Conservation (phyloP, 202 grass and related monocot genomes). For the Miscanthus sacchariflorus region DNA sequence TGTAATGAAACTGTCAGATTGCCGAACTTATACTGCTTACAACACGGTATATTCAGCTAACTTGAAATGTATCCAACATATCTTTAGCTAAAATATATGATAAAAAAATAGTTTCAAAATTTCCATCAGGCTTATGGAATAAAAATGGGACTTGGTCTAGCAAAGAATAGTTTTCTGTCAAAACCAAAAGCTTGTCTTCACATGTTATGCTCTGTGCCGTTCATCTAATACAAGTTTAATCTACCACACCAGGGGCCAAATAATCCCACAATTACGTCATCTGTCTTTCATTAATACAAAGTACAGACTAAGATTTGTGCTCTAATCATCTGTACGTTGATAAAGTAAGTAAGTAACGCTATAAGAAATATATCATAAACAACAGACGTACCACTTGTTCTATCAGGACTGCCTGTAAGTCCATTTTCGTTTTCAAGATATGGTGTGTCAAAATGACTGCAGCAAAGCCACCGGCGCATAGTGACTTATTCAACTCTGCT, state of each 20-base stretch:
- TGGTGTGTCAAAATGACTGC: constrained; percentile 56
- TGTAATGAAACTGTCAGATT: background rate
- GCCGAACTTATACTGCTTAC: background rate
- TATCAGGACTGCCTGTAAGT: constrained; percentile 50
- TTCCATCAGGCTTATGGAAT: background rate
- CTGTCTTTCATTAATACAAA: background rate
- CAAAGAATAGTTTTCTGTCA: background rate
- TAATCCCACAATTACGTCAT: background rate
- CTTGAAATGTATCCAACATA: background rate
- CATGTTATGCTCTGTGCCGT: background rate
- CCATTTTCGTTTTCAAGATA: constrained; percentile 58
- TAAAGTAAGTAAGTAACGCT: background rate
- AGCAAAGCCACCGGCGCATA: constrained; percentile 85
- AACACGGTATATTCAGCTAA: background rate
- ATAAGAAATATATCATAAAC: background rate
- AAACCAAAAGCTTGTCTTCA: background rate
- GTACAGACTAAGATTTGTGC: background rate
- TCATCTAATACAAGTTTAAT: constrained; percentile 8
- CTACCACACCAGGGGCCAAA: background rate
- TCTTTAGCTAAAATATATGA: background rate
- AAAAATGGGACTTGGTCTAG: background rate
- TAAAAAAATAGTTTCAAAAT: background rate
- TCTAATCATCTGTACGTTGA: background rate
- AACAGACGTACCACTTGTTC: constrained; percentile 45
- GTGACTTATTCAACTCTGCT: constrained; percentile 1